phyloP scores from a whole-genome alignment of 2,329 filamentous ascomycete species.

The Cladophialophora exuberans region DNA sequence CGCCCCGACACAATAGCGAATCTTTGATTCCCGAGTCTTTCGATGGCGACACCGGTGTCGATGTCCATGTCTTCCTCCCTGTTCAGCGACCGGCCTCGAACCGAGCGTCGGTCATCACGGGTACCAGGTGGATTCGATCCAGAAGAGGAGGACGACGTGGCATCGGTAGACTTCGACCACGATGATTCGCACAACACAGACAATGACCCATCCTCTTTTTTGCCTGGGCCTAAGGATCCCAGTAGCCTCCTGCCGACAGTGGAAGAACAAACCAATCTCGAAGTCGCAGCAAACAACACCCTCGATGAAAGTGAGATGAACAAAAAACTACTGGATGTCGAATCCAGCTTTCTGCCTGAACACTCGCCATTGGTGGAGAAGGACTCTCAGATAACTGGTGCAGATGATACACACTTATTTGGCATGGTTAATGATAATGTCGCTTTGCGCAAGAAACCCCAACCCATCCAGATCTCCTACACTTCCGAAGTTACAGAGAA shows the following conservation, averaged over 20 bases:
- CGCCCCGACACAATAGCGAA: neutral
- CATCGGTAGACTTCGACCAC: conserved; percentile 22
- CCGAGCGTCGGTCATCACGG: conserved; percentile 33
- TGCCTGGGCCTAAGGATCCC: conserved; percentile 25
- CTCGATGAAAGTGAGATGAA: conserved; percentile 64
- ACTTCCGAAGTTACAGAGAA: conserved; percentile 18
- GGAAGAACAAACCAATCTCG: conserved; percentile 24
- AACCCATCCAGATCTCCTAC: conserved; percentile 21
- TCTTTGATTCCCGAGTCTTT: no score
- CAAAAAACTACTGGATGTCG: conserved; percentile 62
- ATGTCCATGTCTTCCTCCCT: conserved; percentile 28
- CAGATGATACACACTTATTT: conserved; percentile 50
- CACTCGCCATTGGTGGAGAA: conserved; percentile 46
- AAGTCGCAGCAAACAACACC: conserved; percentile 37
- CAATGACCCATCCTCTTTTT: conserved; percentile 21
- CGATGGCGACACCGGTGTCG: no score
- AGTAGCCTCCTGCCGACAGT: conserved; percentile 30
- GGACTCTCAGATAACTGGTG: conserved; percentile 35
- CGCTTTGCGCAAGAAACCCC: conserved; percentile 26
- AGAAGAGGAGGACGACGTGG: conserved; percentile 34
- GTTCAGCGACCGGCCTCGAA: conserved; percentile 19
- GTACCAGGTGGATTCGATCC: conserved; percentile 42
- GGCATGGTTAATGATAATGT: conserved; percentile 39
- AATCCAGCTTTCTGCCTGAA: conserved; percentile 66
- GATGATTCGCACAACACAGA: conserved; percentile 22